These are phyloP conservation scores for Angophora floribunda DNA, from an alignment of 345 rosid species.

Conservation along the genomic window DNA sequence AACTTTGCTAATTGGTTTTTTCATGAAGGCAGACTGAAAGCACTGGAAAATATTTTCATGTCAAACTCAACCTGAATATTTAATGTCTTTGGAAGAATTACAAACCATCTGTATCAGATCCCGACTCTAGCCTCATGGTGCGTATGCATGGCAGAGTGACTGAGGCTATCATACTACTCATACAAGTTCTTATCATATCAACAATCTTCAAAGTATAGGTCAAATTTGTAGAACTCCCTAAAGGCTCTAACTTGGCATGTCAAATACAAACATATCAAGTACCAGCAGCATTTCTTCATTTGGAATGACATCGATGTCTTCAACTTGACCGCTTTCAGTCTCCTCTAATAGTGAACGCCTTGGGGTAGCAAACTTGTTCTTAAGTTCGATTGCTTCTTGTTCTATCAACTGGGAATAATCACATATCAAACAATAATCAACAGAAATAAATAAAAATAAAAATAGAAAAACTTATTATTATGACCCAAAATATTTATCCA, in stretches of 20 bases:
- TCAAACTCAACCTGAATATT: background rate
- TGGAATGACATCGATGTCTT: conserved; percentile 87
- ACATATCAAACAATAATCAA: background rate
- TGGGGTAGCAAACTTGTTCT: conserved; percentile 62
- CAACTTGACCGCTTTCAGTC: conserved; percentile 75
- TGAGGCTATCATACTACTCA: background rate
- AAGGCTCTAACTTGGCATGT: background rate
- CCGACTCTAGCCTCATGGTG: background rate
- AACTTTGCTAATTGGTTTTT: background rate
- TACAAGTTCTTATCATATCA: background rate
- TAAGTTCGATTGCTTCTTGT: conserved; percentile 80
- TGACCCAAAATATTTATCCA: background rate
- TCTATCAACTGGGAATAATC: conserved; percentile 44
- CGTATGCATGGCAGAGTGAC: background rate
- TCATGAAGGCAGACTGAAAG: background rate
- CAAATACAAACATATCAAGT: conserved; percentile 3
- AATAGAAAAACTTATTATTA: background rate
- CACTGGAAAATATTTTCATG: background rate
- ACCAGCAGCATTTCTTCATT: conserved; percentile 95
- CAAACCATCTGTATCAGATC: background rate
- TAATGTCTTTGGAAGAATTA: background rate
- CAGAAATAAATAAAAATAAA: background rate
- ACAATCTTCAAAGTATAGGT: background rate
- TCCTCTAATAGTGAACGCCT: conserved; percentile 80
- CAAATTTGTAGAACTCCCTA: background rate